Percentiles rank a stretch among this genome's conserved stretches.
These are phyloP conservation scores for Eucalyptus pauciflora DNA, from an alignment of 345 rosid species.

Conservation along the genomic window DNA sequence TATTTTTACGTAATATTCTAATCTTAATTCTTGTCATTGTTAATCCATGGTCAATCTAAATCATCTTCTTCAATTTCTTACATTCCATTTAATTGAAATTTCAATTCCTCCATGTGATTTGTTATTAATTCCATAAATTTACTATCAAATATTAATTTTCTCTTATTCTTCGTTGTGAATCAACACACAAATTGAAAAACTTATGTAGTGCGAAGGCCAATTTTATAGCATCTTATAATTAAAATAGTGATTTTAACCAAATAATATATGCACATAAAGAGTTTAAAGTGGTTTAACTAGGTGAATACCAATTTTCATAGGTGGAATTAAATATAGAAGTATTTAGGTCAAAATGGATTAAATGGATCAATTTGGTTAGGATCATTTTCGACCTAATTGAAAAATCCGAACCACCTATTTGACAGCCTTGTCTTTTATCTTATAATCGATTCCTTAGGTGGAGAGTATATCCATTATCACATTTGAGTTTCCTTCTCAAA, in stretches of 20 bases:
- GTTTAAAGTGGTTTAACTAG: background rate
- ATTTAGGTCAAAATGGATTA: too few species aligned
- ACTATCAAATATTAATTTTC: too few species aligned
- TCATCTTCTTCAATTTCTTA: background rate
- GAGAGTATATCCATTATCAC: background rate
- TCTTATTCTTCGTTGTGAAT: background rate
- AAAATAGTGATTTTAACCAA: too few species aligned
- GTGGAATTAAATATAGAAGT: background rate
- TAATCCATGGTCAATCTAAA: background rate
- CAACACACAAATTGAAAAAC: background rate
- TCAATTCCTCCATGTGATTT: background rate
- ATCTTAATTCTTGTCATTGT: background rate
- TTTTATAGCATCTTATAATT: background rate
- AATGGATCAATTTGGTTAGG: too few species aligned
- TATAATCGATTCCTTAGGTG: background rate
- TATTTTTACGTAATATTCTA: too few species aligned
- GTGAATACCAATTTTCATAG: background rate
- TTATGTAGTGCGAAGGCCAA: background rate
- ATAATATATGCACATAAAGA: background rate
- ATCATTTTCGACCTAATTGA: too few species aligned
- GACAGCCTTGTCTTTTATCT: background rate
- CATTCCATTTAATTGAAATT: background rate
- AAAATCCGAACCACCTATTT: background rate
- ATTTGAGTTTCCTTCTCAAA: background rate
- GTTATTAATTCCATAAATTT: background rate